Evolutionary conservation across 345 rosid genomes (phyloP).

Genomic region (Balakata baccata): DNA sequence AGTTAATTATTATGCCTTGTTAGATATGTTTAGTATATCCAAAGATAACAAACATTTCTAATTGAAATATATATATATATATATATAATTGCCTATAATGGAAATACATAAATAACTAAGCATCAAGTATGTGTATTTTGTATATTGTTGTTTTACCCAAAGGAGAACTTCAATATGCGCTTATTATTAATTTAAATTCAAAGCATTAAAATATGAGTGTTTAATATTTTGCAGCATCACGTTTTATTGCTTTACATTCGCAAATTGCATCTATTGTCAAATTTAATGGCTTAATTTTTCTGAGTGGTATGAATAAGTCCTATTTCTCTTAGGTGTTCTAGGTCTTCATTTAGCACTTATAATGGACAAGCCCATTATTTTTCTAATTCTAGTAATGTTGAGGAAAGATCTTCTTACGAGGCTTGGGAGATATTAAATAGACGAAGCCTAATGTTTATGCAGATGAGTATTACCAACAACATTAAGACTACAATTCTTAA

Average conservation of each 20-base stretch:
- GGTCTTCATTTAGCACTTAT: background rate
- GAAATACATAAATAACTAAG: too few relatives aligned
- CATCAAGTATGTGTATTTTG: background rate
- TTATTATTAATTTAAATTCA: background rate
- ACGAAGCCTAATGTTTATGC: background rate
- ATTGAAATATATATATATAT: too few relatives aligned
- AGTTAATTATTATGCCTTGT: background rate
- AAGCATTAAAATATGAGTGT: background rate
- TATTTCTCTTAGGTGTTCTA: background rate
- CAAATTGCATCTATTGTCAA: background rate
- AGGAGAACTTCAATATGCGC: too few relatives aligned
- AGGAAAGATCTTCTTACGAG: background rate
- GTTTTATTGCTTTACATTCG: background rate
- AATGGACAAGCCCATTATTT: background rate
- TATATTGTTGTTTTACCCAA: too few relatives aligned
- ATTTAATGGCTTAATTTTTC: background rate
- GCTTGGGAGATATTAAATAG: background rate
- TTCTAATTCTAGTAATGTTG: fast-evolving
- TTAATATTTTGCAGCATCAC: background rate
- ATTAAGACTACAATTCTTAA: background rate
- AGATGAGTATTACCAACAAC: background rate
- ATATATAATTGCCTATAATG: background rate
- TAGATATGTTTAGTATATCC: background rate
- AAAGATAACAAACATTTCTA: background rate
- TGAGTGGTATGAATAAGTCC: background rate